Conservation (phyloP, 2,329 filamentous ascomycete species). For the Claviceps sp. region DNA sequence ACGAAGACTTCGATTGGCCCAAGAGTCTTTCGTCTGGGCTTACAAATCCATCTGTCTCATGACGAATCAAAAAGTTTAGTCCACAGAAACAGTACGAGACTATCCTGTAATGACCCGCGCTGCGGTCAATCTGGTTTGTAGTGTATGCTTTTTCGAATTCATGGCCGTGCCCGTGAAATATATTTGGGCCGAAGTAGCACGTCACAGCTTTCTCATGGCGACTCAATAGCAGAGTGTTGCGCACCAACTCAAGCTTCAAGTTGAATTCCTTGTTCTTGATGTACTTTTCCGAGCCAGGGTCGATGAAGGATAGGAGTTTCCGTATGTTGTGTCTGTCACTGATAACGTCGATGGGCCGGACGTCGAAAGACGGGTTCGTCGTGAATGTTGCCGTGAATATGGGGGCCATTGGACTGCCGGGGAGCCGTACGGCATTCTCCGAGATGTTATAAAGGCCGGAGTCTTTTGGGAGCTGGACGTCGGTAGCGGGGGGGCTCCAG, state of each 20-base stretch:
- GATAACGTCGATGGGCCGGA: conserved; percentile 25
- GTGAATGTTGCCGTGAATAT: conserved; percentile 30
- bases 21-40: conserved; percentile 8
- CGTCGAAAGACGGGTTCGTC: conserved; percentile 24
- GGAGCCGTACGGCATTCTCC: conserved; percentile 32
- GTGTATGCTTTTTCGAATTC: conserved; percentile 33
- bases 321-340: conserved; percentile 34
- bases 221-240: conserved; percentile 24
- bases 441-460: conserved; percentile 26
- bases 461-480: conserved; percentile 20
- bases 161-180: conserved; percentile 30
- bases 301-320: conserved; percentile 32
- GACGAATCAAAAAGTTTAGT: conserved; percentile 26
- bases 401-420: conserved; percentile 29
- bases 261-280: conserved; percentile 22
- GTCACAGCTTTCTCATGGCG: conserved; percentile 19
- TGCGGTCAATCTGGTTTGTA: conserved; percentile 16
- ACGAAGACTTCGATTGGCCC: conserved; percentile 12
- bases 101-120: conserved; percentile 31
- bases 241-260: conserved; percentile 25
- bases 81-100: conserved; percentile 29
- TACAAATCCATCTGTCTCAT: conserved; percentile 30
- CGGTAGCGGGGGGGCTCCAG: conserved; percentile 20
- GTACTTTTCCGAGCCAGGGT: conserved; percentile 13
- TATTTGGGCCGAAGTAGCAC: conserved; percentile 17